These are phyloP conservation scores for Hypomontagnella submonticulosa DNA, from an alignment of 495 filamentous ascomycete genomes.

Conservation along the genomic window DNA sequence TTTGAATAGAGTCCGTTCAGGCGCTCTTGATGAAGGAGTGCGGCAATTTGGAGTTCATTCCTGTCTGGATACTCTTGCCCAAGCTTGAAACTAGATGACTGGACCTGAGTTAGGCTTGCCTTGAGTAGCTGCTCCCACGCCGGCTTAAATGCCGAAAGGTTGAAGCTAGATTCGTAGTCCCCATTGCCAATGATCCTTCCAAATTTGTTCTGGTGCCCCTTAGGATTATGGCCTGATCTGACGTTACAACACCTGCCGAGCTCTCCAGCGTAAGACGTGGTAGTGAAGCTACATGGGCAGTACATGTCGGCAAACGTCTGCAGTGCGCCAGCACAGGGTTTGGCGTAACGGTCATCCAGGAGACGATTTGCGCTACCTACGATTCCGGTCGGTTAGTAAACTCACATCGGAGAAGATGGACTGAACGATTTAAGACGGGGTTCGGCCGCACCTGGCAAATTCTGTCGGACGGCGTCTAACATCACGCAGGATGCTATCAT, in stretches of 20 bases:
- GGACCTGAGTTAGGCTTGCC: constrained; percentile 40
- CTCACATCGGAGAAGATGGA: neutral
- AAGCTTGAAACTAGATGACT: constrained; percentile 39
- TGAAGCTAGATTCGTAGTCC: constrained; percentile 58
- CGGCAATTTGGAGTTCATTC: constrained; percentile 42
- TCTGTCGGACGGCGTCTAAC: constrained; percentile 61
- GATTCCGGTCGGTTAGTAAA: constrained; percentile 36
- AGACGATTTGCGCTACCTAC: constrained; percentile 50
- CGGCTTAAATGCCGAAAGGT: constrained; percentile 48
- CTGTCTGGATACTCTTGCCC: constrained; percentile 43
- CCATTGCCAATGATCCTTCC: constrained; percentile 61
- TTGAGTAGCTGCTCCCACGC: constrained; percentile 48
- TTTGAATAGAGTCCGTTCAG: constrained; percentile 47
- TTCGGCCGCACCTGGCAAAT: constrained; percentile 47
- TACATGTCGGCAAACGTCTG: constrained; percentile 60
- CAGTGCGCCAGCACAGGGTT: constrained; percentile 56
- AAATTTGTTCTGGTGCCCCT: constrained; percentile 62
- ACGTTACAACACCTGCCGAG: constrained; percentile 58
- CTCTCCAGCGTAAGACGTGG: constrained; percentile 37
- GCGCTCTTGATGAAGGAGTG: constrained; percentile 43
- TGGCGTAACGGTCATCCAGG: constrained; percentile 45
- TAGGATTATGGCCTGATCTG: constrained; percentile 54
- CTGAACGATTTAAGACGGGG: neutral
- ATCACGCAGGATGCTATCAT: constrained; percentile 67
- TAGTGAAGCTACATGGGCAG: constrained; percentile 60